Evolutionary conservation across 2,329 filamentous ascomycete genomes (phyloP).

Genomic region (Aspergillus sp.): DNA sequence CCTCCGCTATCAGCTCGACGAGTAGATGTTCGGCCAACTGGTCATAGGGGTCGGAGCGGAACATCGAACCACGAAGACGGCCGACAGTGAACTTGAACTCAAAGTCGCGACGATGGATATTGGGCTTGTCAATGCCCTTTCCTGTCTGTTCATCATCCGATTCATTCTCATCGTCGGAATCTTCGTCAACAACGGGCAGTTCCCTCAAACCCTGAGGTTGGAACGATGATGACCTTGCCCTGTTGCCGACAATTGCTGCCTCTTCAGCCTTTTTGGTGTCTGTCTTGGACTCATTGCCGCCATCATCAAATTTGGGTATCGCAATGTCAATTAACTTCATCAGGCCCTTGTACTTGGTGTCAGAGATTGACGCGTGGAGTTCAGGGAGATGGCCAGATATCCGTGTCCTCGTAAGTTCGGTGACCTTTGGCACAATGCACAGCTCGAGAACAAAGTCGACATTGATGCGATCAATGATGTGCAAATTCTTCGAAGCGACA

Average conservation of each 20-base stretch:
- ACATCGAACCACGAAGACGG: slow-evolving; percentile 88
- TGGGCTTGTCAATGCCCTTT: slow-evolving; percentile 50
- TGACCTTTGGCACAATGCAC: slow-evolving; percentile 93
- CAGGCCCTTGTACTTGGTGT: slow-evolving; percentile 92
- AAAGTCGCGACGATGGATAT: slow-evolving; percentile 84
- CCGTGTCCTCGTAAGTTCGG: slow-evolving; percentile 86
- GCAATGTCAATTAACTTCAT: slow-evolving; percentile 97
- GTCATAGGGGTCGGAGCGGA: slow-evolving; percentile 77
- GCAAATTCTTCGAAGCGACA: slow-evolving; percentile 69
- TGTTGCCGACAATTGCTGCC: slow-evolving; percentile 25
- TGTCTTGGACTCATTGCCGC: slow-evolving; percentile 37
- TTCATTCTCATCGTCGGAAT: slow-evolving; percentile 50
- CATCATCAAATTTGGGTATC: slow-evolving; percentile 73
- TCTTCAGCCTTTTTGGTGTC: slow-evolving; percentile 35
- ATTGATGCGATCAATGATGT: slow-evolving; percentile 95
- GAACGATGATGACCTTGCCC: slow-evolving; percentile 69
- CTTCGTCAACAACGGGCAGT: slow-evolving; percentile 76
- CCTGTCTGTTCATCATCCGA: slow-evolving; percentile 61
- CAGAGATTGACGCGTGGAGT: slow-evolving; percentile 86
- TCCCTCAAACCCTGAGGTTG: slow-evolving; percentile 69
- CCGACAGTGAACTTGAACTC: slow-evolving; percentile 97
- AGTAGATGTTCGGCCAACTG: slow-evolving; percentile 75
- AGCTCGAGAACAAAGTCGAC: slow-evolving; percentile 95
- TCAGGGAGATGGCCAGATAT: slow-evolving; percentile 90
- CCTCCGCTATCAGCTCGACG: slow-evolving; percentile 86